Conservation (phyloP, 1,284 basidiomycete species). For the Fomitopsis betulina region DNA sequence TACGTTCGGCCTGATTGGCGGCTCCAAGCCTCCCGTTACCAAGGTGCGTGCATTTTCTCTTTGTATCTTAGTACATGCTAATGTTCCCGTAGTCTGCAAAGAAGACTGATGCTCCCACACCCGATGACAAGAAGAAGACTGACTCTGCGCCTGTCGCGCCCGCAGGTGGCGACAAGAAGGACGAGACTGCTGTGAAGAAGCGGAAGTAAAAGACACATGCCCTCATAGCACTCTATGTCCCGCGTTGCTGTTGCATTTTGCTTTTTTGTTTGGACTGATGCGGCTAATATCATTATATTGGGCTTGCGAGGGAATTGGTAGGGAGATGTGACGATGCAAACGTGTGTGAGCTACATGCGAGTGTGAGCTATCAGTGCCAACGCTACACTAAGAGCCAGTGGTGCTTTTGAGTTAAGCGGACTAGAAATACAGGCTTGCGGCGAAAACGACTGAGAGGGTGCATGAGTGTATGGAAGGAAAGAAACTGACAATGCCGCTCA, state of each 20-base stretch:
- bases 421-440: conserved; percentile 84
- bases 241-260: conserved; percentile 5
- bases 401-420: neutral
- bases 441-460: conserved; percentile 65
- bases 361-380: neutral
- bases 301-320: conserved; percentile 20
- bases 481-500: conserved; percentile 35
- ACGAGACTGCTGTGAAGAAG: conserved; percentile 54
- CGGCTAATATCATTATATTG: conserved; percentile 21
- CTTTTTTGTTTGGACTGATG: conserved; percentile 23
- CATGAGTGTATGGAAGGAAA: neutral
- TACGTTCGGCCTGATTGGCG: conserved; percentile 75
- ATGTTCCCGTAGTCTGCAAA: conserved; percentile 49
- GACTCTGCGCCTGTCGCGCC: conserved; percentile 62
- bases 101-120: conserved; percentile 63
- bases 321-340: neutral
- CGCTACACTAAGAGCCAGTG: neutral
- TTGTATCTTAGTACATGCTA: neutral
- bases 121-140: conserved; percentile 62
- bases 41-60: conserved; percentile 35
- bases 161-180: conserved; percentile 63
- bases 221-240: conserved; percentile 10
- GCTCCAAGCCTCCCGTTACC: conserved; percentile 63
- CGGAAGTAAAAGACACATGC: conserved; percentile 33
- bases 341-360: neutral